Evolutionary conservation across 1,284 basidiomycete species (phyloP), one percentile per base, ranked within the genome.

Genomic region (Mycena citricolor): DNA sequence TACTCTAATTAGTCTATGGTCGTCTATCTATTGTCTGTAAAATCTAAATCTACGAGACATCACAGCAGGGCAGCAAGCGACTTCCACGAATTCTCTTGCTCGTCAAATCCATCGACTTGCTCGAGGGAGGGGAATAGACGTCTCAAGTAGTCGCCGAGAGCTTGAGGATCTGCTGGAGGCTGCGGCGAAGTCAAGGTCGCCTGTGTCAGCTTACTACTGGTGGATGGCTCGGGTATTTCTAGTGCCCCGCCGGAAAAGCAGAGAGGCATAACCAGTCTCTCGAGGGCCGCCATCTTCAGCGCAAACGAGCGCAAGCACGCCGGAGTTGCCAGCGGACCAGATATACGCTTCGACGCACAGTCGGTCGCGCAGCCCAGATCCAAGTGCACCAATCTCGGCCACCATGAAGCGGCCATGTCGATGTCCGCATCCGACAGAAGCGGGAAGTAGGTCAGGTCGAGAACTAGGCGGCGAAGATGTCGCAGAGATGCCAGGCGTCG

Each of bases 331-430:
- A 56, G 61, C 5, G 64, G 58, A 6, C 44, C 52, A 58, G 61
- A 62, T 16, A 41, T 42, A n/a, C 47, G 42, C n/a, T n/a, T n/a
- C n/a, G 52, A 51, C 11, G 22, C 37, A 14, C 54, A 57, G 34
- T 61, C 56, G 28, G 59, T 52, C 4, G 59, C 42, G 2, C 61
- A 56, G 2, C 74, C 73, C 4, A 79, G 55, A 47, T 76, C 65
- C 32, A 80, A 66, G 40, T 66, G 61, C 23, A 64, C 57, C 13
- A 80, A 61, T 23, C 55, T 42, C 12, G 73, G 73, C 74, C 73
- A 74, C 68, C 70, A 76, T 10, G 64, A 22, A n/a, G 36, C 54
- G 39, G 78, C 54, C 36, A 61, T 57, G 25, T 61, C 66, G 17
- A 78, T 52, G 32, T 71, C 70, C 14, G 54, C 26, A 50, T 79